These are phyloP conservation scores for Floccularia luteovirens DNA, from an alignment of 768 basidiomycete genomes.

Conservation along the genomic window DNA sequence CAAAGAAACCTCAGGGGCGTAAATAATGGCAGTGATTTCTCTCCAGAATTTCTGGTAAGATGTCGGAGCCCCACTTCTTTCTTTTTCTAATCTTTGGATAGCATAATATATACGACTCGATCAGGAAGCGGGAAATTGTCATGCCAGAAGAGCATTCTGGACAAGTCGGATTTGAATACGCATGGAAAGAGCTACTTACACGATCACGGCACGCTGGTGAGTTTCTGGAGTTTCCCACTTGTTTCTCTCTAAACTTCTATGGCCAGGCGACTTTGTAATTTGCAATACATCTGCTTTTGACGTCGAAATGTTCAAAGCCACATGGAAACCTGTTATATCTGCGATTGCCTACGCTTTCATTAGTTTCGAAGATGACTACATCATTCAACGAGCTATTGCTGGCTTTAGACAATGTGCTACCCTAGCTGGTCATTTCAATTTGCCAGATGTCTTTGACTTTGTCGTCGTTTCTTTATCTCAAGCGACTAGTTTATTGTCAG, in stretches of 20 bases:
- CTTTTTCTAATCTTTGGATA: slow-evolving; percentile 17
- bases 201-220: slow-evolving; percentile 76
- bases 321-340: slow-evolving; percentile 92
- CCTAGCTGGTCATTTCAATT: slow-evolving; percentile 77
- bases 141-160: slow-evolving; percentile 98
- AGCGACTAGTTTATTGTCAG: slow-evolving; percentile 81
- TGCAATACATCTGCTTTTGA: slow-evolving; percentile 82
- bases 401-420: slow-evolving; percentile 98
- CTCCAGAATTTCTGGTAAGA: slow-evolving; percentile 75
- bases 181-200: slow-evolving; percentile 92
- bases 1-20: slow-evolving; percentile 87
- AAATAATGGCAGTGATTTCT: slow-evolving; percentile 80
- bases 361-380: slow-evolving; percentile 93
- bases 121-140: slow-evolving; percentile 89
- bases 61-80: background rate
- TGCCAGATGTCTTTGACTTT: slow-evolving; percentile 96
- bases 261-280: slow-evolving; percentile 63
- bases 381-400: slow-evolving; percentile 89
- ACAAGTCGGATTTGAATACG: slow-evolving; percentile 95
- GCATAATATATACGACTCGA: slow-evolving; percentile 91
- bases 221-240: slow-evolving; percentile 12
- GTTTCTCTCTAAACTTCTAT: background rate
- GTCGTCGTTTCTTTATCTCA: slow-evolving; percentile 90
- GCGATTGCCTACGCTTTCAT: slow-evolving; percentile 95
- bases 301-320: slow-evolving; percentile 86